These are phyloP conservation scores for Xylaria sp. DNA, from an alignment of 2,329 filamentous ascomycete species.

Conservation along the genomic window DNA sequence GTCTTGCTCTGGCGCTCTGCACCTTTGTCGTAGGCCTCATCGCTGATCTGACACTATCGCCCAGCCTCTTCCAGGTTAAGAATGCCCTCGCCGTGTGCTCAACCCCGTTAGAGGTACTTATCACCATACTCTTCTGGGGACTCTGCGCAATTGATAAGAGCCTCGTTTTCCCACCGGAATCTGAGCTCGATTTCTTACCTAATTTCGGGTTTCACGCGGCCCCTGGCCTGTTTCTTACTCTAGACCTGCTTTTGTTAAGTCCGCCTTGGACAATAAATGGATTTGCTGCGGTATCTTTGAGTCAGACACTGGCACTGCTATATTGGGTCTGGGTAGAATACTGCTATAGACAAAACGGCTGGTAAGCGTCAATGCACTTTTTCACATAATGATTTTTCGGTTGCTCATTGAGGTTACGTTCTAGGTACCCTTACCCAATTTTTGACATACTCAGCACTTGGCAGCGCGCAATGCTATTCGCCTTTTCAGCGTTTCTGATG, in stretches of 20 bases:
- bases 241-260: constrained; percentile 75
- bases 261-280: constrained; percentile 76
- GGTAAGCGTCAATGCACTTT: constrained; percentile 53
- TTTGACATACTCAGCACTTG: constrained; percentile 74
- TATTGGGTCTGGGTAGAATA: constrained; percentile 85
- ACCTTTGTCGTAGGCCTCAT: constrained; percentile 71
- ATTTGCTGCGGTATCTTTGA: constrained; percentile 67
- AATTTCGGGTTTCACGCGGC: constrained; percentile 74
- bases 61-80: constrained; percentile 70
- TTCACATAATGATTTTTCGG: not conserved
- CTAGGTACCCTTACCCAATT: constrained; percentile 86
- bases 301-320: constrained; percentile 66
- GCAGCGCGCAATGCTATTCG: constrained; percentile 76
- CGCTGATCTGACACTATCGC: constrained; percentile 70
- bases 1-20: constrained; percentile 67
- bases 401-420: constrained; percentile 8
- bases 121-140: constrained; percentile 78
- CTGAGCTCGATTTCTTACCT: constrained; percentile 63
- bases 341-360: constrained; percentile 74
- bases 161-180: constrained; percentile 64
- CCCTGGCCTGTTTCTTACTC: constrained; percentile 70
- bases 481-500: constrained; percentile 75
- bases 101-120: constrained; percentile 75
- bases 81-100: constrained; percentile 73
- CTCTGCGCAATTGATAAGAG: constrained; percentile 66